Evolutionary conservation across 2,329 filamentous ascomycete species (phyloP), one percentile per base, ranked within the genome.

Genomic region (Hirsutella rhossiliensis): DNA sequence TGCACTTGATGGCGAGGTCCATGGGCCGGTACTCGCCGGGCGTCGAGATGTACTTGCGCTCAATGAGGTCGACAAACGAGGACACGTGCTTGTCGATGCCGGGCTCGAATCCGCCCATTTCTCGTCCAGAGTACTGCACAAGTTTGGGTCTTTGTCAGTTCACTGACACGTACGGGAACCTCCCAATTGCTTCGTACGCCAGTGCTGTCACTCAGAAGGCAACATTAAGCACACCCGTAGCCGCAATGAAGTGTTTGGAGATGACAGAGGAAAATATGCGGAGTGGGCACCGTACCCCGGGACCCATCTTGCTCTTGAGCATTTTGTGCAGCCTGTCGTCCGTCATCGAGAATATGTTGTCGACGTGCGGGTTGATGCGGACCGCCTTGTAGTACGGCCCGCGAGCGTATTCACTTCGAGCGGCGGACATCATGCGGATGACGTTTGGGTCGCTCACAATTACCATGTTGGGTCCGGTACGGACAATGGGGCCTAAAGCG

Each of bases 291-390:
- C 57, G 48, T 52, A 59, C 56, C 19, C 71, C 74, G 2, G 67
- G 58, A 15, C 67, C 65, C 62, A 76, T 67, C 51, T 74, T 71
- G 41, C 62, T 62, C n/a, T 65, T 61, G 42, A 68, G 52, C 42
- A 56, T 51, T 13, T 54, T 62, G 49, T 77, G 74, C 28, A 61
- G 57, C 17, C 58, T 58, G 44, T 69, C 68, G 49, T 77, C 64
- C 20, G 63, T 61, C 23, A 68, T 63, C 3, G 68, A 71, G 47
- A 76, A 66, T 11, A 72, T 62, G 50, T 69, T 73, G 53, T 76
- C 67, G 12, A 62, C 60, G 38, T 67, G 61, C 0, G 70, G 67
- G 48, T 77, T 68, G 47, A 78, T 59, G 17, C 66, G 64, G 45
- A 75, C 60, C 3, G 63, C 66, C 44, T 68, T 63, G 50, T 73